Conservation (phyloP, 192 early-diverging fungal genomes). For the Cladochytrium replicatum region DNA sequence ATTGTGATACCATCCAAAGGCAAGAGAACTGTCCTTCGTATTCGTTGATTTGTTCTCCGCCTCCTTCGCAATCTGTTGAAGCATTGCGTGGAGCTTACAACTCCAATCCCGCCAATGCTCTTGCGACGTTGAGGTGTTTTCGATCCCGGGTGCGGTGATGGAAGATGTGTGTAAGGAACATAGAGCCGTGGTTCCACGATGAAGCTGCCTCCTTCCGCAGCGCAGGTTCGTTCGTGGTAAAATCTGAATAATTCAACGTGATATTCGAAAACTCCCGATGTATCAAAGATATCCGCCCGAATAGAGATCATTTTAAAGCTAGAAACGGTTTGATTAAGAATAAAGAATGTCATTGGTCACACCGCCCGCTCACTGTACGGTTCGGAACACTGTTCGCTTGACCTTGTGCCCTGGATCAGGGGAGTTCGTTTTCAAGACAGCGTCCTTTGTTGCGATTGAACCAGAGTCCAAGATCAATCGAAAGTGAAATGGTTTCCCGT, state of each 20-base stretch:
- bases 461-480: constrained; percentile 76
- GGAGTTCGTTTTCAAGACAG: constrained; percentile 81
- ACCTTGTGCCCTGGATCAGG: constrained; percentile 56
- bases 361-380: constrained; percentile 2
- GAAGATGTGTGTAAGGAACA: constrained; percentile 25
- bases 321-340: constrained; percentile 5
- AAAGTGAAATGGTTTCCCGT: constrained; percentile 48
- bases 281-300: constrained; percentile 50
- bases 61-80: background rate
- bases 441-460: constrained; percentile 53
- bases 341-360: background rate
- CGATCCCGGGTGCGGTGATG: no score
- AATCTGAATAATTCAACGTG: constrained; percentile 55
- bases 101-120: background rate
- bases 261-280: constrained; percentile 82
- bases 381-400: constrained; percentile 24
- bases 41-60: constrained; percentile 5
- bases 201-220: constrained; percentile 47
- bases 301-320: constrained; percentile 19
- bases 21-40: constrained; percentile 27
- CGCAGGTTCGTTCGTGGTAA: constrained; percentile 22
- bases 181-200: constrained; percentile 80
- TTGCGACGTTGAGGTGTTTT: no score
- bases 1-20: constrained; percentile 84
- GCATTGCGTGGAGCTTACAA: background rate